phyloP scores from a whole-genome alignment of 768 basidiomycete species.

The Kwoniella dendrophila region DNA sequence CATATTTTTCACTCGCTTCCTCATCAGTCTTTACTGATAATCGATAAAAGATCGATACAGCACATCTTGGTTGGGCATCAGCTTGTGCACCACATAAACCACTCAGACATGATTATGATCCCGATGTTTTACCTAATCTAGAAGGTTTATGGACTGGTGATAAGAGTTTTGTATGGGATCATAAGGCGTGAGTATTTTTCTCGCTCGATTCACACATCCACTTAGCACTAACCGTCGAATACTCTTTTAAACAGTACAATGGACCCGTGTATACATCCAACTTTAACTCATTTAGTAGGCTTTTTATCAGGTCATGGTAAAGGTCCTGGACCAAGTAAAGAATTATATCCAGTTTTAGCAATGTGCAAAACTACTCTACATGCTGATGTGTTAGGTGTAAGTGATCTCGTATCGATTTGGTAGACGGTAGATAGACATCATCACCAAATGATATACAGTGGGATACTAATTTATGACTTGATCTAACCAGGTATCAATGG shows the following conservation, averaged over 20 bases:
- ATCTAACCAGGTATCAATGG: slow-evolving; percentile 47
- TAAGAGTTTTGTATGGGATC: slow-evolving; percentile 54
- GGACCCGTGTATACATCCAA: slow-evolving; percentile 53
- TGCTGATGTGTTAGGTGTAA: slow-evolving; percentile 46
- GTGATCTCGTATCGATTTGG: background rate
- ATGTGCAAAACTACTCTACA: slow-evolving; percentile 53
- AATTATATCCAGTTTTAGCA: slow-evolving; percentile 48
- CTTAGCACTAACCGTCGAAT: too few species aligned
- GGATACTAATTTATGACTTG: slow-evolving; percentile 16
- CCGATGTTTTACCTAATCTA: slow-evolving; percentile 31
- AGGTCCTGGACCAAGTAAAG: slow-evolving; percentile 49
- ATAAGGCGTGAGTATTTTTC: slow-evolving; percentile 50
- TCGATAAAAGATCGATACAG: slow-evolving; percentile 40
- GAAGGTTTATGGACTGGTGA: slow-evolving; percentile 34
- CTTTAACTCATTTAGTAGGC: slow-evolving; percentile 43
- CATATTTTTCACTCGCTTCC: background rate
- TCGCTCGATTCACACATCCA: background rate
- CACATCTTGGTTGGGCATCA: slow-evolving; percentile 51
- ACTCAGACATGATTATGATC: slow-evolving; percentile 41
- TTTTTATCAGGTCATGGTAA: slow-evolving; percentile 48
- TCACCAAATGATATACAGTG: background rate
- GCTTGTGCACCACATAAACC: slow-evolving; percentile 53
- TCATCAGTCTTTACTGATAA: background rate
- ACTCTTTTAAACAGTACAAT: slow-evolving; percentile 31
- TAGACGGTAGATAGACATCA: too few species aligned